These are phyloP conservation scores for Aristolochia fimbriata DNA, from an alignment of 164 flowering plant species.

Conservation along the genomic window DNA sequence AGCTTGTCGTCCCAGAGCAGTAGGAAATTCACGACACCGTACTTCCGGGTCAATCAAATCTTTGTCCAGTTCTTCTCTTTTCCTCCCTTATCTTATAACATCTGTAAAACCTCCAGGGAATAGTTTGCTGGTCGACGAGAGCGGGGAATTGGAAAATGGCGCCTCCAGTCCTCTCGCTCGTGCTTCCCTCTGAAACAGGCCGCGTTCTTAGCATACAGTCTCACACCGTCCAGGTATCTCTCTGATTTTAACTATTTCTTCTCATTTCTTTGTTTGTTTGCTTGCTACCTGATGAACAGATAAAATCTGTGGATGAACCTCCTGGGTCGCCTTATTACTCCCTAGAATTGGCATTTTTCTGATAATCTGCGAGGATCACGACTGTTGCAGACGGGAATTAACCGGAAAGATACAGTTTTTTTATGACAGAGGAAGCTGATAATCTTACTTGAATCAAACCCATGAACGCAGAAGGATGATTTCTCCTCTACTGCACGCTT, in stretches of 20 bases:
- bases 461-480: too few relatives aligned
- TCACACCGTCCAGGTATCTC: conserved; percentile 87
- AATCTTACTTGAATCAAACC: too few relatives aligned
- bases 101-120: too few relatives aligned
- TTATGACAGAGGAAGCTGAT: too few relatives aligned
- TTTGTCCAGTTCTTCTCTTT: too few relatives aligned
- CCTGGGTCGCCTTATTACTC: background rate
- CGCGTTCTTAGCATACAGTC: conserved; percentile 98
- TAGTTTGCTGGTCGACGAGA: too few relatives aligned
- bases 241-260: background rate
- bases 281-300: background rate
- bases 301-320: background rate
- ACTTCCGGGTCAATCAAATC: background rate
- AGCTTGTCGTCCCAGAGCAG: too few relatives aligned
- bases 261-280: background rate
- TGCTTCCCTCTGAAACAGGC: conserved; percentile 83
- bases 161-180: conserved; percentile 72
- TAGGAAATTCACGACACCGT: too few relatives aligned
- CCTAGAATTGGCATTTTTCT: background rate
- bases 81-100: too few relatives aligned
- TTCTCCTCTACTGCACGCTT: too few relatives aligned
- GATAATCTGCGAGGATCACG: background rate
- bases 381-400: too few relatives aligned
- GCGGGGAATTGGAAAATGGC: conserved; percentile 1
- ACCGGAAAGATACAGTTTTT: too few relatives aligned